Conservation (phyloP, 768 basidiomycete species). For the Russula ochroleuca region DNA sequence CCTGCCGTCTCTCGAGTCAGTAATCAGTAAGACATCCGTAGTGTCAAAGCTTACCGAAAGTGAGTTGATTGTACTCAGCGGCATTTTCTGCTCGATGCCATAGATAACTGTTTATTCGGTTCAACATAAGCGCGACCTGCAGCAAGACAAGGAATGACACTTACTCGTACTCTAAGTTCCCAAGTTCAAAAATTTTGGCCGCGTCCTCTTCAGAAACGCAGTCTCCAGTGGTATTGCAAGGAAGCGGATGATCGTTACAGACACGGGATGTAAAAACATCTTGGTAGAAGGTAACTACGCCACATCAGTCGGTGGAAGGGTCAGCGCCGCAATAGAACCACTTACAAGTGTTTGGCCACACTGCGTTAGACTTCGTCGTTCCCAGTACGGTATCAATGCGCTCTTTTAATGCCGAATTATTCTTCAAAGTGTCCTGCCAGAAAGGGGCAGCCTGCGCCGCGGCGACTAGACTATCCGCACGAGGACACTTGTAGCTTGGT, state of each 20-base stretch:
- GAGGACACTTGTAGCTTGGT: constrained; percentile 42
- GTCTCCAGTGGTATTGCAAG: constrained; percentile 41
- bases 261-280: constrained; percentile 46
- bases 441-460: constrained; percentile 42
- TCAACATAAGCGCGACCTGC: background rate
- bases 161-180: constrained; percentile 38
- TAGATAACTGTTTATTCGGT: constrained; percentile 38
- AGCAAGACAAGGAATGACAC: constrained; percentile 7
- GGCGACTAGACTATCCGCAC: constrained; percentile 37
- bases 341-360: constrained; percentile 46
- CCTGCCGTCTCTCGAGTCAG: constrained; percentile 31
- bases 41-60: constrained; percentile 35
- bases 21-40: background rate
- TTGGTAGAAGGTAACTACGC: constrained; percentile 44
- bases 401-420: constrained; percentile 36
- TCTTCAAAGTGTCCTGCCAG: constrained; percentile 44
- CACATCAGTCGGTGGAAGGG: background rate
- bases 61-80: constrained; percentile 40
- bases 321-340: background rate
- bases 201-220: constrained; percentile 42
- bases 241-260: constrained; percentile 42
- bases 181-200: constrained; percentile 34
- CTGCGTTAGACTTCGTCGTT: constrained; percentile 35
- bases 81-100: constrained; percentile 46
- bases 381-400: constrained; percentile 39